These are phyloP conservation scores for Suhomyces canberraensis DNA, from an alignment of 805 yeast genomes.

Conservation along the genomic window DNA sequence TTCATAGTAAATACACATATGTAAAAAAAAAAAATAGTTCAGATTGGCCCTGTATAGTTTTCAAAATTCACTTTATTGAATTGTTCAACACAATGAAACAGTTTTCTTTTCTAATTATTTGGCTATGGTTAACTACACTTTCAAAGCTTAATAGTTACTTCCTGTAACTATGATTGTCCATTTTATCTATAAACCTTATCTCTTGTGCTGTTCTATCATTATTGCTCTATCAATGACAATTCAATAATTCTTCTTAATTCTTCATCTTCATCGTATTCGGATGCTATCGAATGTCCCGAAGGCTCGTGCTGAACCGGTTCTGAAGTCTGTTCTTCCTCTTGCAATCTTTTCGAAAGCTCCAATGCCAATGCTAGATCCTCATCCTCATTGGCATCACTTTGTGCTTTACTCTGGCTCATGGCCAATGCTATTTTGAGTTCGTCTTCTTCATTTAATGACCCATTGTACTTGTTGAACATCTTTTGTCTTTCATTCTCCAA, in stretches of 20 bases:
- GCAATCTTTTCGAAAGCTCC: conserved; percentile 15
- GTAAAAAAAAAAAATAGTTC: no score
- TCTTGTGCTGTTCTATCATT: background rate
- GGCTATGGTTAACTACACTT: no score
- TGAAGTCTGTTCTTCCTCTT: conserved; percentile 7
- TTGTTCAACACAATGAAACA: no score
- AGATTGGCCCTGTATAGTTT: no score
- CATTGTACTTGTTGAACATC: conserved; percentile 46
- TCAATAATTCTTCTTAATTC: conserved; percentile 17
- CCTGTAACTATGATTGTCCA: no score
- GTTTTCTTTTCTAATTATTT: no score
- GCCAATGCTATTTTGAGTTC: conserved; percentile 30
- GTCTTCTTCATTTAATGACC: conserved; percentile 29
- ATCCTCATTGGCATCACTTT: conserved; percentile 18
- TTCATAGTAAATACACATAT: no score
- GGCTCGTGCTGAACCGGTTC: no score
- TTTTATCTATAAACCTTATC: no score
- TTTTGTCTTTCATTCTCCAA: conserved; percentile 17
- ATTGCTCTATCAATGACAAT: conserved; percentile 20
- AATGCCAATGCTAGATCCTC: conserved; percentile 26
- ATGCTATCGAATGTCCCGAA: no score
- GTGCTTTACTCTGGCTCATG: conserved; percentile 27
- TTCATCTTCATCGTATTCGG: conserved; percentile 11
- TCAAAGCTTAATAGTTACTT: no score
- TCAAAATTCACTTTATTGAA: no score